Evolutionary conservation across 371 early-diverging fungal genomes (phyloP), one percentile per base, ranked within the genome.

Genomic region (Fennellomyces sp.): DNA sequence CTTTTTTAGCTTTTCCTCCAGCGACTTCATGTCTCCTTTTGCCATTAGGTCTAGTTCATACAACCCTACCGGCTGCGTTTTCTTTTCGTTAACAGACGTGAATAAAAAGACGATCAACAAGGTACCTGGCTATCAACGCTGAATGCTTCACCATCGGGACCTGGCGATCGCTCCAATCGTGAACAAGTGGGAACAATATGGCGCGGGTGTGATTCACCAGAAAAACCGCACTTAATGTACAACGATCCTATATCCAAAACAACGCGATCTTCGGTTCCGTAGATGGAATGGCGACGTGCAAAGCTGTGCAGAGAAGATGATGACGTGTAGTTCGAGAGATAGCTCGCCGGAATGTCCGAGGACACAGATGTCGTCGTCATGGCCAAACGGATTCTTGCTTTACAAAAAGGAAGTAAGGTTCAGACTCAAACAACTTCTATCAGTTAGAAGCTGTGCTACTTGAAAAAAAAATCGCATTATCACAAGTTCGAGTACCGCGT

Each of bases 211-310:
- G 89, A 73, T 70, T 95, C 96, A 25, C 94, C 94, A 17, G 94
- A 91, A 70, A 93, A 91, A 0, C 97, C 97, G 65, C 90, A 91
- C 38, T 93, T 92, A 60, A 94, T 80, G 62, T 89, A 90, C 19
- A 86, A 70, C 0, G 92, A 86, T 10, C 95, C 95, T 60, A 96
- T 78, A 68, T 95, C 95, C 13, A 96, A 80, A 8, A 96, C 91
- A 27, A 95, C 86, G 27, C 92, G 84, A 61, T 94, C 95, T 72
- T 93, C 94, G 30, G 88, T 83, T 38, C 79, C 78, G 61, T 88
- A 90, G 49, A 88, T 86, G n/a, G 83, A 83, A 58, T 80, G 84
- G 13, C 84, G 68, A 33, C 84, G 80, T n/a, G 80, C 60, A 56
- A 79, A 75, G 35, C 55, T 70, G 36, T 80, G 75, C 23, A 78